Evolutionary conservation across 495 filamentous ascomycete genomes (phyloP).

Genomic region (Parathielavia hyrcaniae): DNA sequence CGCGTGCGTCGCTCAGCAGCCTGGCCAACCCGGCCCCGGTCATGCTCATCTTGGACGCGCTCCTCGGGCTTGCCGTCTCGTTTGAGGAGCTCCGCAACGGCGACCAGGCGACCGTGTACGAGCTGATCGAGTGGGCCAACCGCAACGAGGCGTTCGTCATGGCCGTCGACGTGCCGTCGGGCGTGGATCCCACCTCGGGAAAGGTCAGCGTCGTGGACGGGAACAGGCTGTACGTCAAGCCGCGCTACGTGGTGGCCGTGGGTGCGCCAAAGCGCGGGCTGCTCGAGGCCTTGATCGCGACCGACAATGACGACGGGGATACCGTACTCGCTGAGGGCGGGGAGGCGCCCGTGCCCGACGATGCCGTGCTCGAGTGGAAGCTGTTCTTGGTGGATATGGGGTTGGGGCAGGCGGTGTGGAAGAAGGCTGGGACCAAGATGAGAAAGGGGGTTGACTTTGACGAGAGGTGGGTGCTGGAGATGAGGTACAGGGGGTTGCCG

Average conservation of each 20-base stretch:
- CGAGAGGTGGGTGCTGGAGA: constrained; percentile 69
- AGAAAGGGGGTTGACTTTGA: constrained; percentile 80
- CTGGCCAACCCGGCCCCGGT: constrained; percentile 43
- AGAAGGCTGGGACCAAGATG: constrained; percentile 72
- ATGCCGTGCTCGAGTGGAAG: constrained; percentile 52
- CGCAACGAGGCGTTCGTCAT: constrained; percentile 68
- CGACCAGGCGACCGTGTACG: constrained; percentile 74
- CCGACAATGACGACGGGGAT: constrained; percentile 48
- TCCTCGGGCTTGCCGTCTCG: constrained; percentile 74
- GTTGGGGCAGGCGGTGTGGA: constrained; percentile 73
- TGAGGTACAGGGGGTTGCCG: constrained; percentile 43
- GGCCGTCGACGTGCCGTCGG: constrained; percentile 80
- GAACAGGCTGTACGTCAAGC: constrained; percentile 62
- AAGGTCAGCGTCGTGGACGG: constrained; percentile 54
- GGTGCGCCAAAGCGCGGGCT: constrained; percentile 80
- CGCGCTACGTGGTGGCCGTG: constrained; percentile 71
- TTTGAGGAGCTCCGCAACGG: constrained; percentile 78
- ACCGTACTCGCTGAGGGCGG: constrained; percentile 32
- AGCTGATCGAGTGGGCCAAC: constrained; percentile 83
- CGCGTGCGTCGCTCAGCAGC: constrained; percentile 29
- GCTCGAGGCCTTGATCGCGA: constrained; percentile 58
- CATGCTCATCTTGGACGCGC: constrained; percentile 80
- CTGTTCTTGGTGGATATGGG: constrained; percentile 82
- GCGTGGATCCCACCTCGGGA: constrained; percentile 73
- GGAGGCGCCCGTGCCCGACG: constrained; percentile 25